Evolutionary conservation across 2,329 filamentous ascomycete genomes (phyloP).

Genomic region (Gyromitra esculenta): DNA sequence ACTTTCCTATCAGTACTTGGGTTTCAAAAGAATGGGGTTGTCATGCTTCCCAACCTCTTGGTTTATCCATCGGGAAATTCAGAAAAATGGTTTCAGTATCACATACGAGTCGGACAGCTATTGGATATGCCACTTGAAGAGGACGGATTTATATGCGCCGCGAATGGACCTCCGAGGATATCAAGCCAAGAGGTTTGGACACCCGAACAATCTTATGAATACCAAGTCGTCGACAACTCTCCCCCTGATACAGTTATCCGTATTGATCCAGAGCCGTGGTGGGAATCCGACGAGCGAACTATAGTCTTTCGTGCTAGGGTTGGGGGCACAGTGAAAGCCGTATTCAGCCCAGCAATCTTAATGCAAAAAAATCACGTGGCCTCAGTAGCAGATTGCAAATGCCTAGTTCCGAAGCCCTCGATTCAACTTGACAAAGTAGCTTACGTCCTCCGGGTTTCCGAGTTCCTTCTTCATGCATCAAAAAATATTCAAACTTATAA

Average conservation of each 20-base stretch:
- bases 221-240: conserved; percentile 6
- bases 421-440: neutral
- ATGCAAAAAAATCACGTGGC: neutral
- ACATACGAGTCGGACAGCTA: conserved; percentile 23
- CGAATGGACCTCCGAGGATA: neutral
- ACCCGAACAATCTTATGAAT: neutral
- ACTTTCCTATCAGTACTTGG: conserved; percentile 13
- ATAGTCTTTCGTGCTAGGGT: conserved; percentile 34
- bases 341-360: conserved; percentile 26
- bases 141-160: conserved; percentile 32
- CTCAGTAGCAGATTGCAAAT: neutral
- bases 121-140: conserved; percentile 25
- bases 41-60: conserved; percentile 27
- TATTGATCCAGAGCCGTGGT: conserved; percentile 39
- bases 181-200: neutral
- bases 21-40: conserved; percentile 28
- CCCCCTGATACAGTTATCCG: conserved; percentile 16
- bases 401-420: conserved; percentile 7
- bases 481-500: neutral
- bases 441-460: conserved; percentile 11
- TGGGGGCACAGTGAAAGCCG: conserved; percentile 20
- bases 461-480: conserved; percentile 9
- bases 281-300: conserved; percentile 27
- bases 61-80: conserved; percentile 19
- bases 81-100: conserved; percentile 27